phyloP scores from a whole-genome alignment of 1,284 basidiomycete species.

The Bjerkandera adusta region DNA sequence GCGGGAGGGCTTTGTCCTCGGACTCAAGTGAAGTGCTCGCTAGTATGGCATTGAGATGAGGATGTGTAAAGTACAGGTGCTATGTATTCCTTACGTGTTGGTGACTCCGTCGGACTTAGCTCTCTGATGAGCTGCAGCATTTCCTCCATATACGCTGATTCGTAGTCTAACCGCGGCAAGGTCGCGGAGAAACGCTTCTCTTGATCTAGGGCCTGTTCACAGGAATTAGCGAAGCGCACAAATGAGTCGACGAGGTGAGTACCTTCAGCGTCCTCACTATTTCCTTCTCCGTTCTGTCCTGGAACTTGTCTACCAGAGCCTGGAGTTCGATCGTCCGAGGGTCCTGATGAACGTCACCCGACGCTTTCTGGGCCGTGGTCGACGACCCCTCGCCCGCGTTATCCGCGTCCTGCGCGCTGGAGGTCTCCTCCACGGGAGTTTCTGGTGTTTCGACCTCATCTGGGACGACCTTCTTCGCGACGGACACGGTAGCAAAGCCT shows the following conservation, averaged over 20 bases:
- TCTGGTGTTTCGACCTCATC: conserved; percentile 33
- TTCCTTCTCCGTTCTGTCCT: conserved; percentile 91
- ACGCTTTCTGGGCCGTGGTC: not conserved
- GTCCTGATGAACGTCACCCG: conserved; percentile 17
- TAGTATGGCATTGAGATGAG: too few relatives aligned
- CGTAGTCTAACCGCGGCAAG: conserved; percentile 66
- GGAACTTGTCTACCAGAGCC: conserved; percentile 74
- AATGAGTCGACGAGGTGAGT: conserved; percentile 12
- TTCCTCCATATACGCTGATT: conserved; percentile 55
- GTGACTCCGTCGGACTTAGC: conserved; percentile 6
- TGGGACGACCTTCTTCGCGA: conserved; percentile 72
- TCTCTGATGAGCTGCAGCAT: conserved; percentile 49
- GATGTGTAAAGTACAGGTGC: too few relatives aligned
- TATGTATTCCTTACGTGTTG: too few relatives aligned
- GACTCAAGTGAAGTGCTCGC: conserved; percentile 38
- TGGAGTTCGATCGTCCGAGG: conserved; percentile 54
- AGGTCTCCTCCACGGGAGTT: conserved; percentile 17
- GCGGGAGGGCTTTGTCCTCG: conserved; percentile 72
- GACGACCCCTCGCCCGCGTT: not conserved
- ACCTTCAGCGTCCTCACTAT: conserved; percentile 67
- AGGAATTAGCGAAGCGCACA: not conserved
- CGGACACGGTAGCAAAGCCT: conserved; percentile 88
- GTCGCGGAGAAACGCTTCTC: conserved; percentile 78
- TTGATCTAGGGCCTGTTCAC: conserved; percentile 73
- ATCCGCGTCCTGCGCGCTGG: conserved; percentile 9